Percentiles rank a stretch among this genome's conserved stretches.
Evolutionary conservation across 441 rosid genomes (phyloP).

Genomic region (Brassica hybrid): DNA sequence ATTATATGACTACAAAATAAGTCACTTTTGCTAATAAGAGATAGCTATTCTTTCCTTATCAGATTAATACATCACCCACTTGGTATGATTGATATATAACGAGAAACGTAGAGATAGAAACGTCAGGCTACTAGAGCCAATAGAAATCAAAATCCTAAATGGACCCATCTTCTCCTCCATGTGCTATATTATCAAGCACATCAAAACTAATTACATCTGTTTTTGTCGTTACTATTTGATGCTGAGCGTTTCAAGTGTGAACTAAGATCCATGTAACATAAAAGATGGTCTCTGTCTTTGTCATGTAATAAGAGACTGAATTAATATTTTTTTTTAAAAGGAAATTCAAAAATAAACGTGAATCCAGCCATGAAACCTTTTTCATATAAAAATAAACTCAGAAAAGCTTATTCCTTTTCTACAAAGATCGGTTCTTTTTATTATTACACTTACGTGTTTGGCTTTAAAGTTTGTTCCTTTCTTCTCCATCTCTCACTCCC

Average conservation of each 20-base stretch:
- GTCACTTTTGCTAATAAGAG: not conserved
- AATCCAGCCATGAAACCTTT: conserved; percentile 41
- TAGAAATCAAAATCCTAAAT: not conserved
- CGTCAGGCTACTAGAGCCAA: conserved; percentile 27
- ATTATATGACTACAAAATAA: not conserved
- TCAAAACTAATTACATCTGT: conserved; percentile 28
- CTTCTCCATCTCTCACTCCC: conserved; percentile 28
- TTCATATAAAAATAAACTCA: not conserved
- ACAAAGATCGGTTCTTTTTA: conserved; percentile 28
- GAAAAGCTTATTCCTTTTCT: conserved; percentile 25
- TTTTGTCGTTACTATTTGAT: conserved; percentile 32
- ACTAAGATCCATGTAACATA: conserved; percentile 30
- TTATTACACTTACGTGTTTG: not conserved
- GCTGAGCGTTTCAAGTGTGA: conserved; percentile 36
- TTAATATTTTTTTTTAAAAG: not conserved
- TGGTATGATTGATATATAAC: not conserved
- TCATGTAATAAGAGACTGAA: conserved; percentile 17
- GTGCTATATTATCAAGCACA: conserved; percentile 26
- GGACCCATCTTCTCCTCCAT: conserved; percentile 36
- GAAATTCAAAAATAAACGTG: conserved; percentile 26
- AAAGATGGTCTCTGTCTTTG: conserved; percentile 37
- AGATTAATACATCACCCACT: not conserved
- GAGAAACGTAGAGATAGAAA: conserved; percentile 8
- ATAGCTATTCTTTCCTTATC: not conserved
- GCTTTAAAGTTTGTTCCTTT: conserved; percentile 38